Conservation (phyloP, 129 eudicot species). For the Flaveria robusta region DNA sequence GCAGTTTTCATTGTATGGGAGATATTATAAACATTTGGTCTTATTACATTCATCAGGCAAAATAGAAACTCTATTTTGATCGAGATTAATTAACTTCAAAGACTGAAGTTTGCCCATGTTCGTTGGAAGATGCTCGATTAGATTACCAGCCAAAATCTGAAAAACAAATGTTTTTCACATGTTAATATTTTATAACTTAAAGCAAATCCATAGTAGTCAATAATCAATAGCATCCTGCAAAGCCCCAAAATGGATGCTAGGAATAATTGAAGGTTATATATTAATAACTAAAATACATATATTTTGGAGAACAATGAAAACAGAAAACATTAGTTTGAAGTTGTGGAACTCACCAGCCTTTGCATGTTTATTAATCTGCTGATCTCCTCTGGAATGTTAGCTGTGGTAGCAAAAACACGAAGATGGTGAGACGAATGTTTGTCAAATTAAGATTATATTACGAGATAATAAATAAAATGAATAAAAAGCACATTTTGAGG, state of each 20-base stretch:
- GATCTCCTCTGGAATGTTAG: constrained; percentile 83
- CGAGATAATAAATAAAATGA: background rate
- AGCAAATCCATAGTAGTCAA: constrained; percentile 7
- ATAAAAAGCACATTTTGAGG: background rate
- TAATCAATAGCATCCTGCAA: constrained; percentile 8
- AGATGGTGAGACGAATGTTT: background rate
- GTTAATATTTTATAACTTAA: constrained; percentile 2
- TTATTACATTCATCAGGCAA: constrained; percentile 94
- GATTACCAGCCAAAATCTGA: constrained; percentile 83
- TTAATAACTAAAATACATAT: background rate
- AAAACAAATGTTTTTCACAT: constrained; percentile 18
- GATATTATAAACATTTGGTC: constrained; percentile 5
- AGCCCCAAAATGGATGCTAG: background rate
- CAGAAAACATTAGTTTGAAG: constrained; percentile 9
- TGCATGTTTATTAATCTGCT: constrained; percentile 79
- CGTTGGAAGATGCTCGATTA: constrained; percentile 76
- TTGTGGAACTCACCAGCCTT: constrained; percentile 66
- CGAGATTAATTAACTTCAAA: constrained; percentile 73
- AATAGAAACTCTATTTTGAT: constrained; percentile 65
- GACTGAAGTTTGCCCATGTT: constrained; percentile 83
- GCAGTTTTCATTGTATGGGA: constrained; percentile 29
- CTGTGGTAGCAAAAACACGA: constrained; percentile 49
- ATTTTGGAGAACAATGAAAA: background rate
- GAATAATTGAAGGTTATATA: background rate
- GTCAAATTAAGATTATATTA: background rate